Conservation (phyloP, 495 filamentous ascomycete genomes). For the Baudoinia panamericana region DNA sequence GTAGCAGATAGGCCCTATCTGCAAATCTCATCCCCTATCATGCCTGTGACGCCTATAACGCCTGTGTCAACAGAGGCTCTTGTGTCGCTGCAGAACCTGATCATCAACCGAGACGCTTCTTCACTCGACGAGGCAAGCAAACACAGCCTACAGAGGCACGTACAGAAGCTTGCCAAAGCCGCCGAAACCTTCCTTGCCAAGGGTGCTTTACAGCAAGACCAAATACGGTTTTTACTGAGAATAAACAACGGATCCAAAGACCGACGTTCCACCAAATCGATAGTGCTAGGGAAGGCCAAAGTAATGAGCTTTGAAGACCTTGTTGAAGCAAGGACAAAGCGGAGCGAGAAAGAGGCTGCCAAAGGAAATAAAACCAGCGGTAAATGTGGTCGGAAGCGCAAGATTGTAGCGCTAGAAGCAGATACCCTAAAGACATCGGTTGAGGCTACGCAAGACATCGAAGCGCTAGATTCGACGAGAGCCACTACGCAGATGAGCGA, state of each 20-base stretch:
- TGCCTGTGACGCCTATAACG: conserved; percentile 5
- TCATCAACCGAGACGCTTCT: conserved; percentile 7
- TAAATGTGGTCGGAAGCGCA: conserved; percentile 7
- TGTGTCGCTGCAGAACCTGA: conserved; percentile 1
- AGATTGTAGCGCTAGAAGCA: background rate
- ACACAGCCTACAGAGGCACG: conserved; percentile 2
- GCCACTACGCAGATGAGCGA: background rate
- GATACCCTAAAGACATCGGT: background rate
- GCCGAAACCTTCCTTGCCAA: conserved; percentile 7
- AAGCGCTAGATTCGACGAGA: background rate
- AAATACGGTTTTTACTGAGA: conserved; percentile 4
- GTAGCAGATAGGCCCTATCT: background rate
- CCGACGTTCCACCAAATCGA: conserved; percentile 7
- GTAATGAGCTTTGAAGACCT: conserved; percentile 11
- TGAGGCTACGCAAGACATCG: too few species aligned
- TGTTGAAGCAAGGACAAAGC: conserved; percentile 2
- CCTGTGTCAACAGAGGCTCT: conserved; percentile 1
- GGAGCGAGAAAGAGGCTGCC: conserved; percentile 5
- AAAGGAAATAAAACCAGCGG: conserved; percentile 1
- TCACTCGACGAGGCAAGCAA: conserved; percentile 4
- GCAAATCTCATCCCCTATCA: background rate
- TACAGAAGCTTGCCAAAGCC: conserved; percentile 15
- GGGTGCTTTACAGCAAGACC: conserved; percentile 3
- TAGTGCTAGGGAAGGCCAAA: conserved; percentile 5
- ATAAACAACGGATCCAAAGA: conserved; percentile 10